A percentile compares a stretch with the other conserved stretches of the same genome.
These are phyloP conservation scores for Gossypium stocksii DNA, from an alignment of 345 rosid genomes.

Conservation along the genomic window DNA sequence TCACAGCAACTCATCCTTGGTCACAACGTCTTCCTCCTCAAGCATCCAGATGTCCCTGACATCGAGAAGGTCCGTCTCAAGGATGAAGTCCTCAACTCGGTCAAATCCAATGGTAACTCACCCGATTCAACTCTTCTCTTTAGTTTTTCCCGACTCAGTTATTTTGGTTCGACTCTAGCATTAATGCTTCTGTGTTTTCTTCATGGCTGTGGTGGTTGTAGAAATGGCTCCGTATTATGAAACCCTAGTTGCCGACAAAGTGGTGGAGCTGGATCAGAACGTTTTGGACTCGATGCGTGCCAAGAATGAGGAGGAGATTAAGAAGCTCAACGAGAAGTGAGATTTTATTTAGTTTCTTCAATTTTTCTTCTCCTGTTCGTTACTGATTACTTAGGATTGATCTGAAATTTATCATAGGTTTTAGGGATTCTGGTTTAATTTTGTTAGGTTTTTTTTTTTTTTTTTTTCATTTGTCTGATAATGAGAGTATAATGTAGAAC, in stretches of 20 bases:
- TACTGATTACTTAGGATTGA: neutral
- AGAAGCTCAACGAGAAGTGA: slow-evolving; percentile 89
- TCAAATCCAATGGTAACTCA: slow-evolving; percentile 60
- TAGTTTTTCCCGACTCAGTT: neutral
- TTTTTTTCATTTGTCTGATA: neutral
- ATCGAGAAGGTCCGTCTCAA: slow-evolving; percentile 90
- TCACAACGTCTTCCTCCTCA: slow-evolving; percentile 72
- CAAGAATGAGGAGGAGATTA: slow-evolving; percentile 70
- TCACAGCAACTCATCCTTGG: slow-evolving; percentile 80
- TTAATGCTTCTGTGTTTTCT: slow-evolving; percentile 7
- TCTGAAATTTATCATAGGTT: neutral
- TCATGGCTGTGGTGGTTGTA: slow-evolving; percentile 20
- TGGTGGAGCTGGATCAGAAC: slow-evolving; percentile 68
- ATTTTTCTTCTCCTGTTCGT: neutral
- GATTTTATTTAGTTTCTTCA: slow-evolving; percentile 17
- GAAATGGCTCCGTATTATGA: slow-evolving; percentile 88
- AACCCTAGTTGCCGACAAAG: slow-evolving; percentile 62
- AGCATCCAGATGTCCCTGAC: slow-evolving; percentile 72
- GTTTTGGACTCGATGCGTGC: slow-evolving; percentile 60
- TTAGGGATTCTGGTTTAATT: neutral
- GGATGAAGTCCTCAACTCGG: slow-evolving; percentile 70
- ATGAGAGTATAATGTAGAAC: neutral
- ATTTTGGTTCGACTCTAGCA: neutral
- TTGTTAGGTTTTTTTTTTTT: neutral
- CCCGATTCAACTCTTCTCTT: slow-evolving; percentile 3